Evolutionary conservation across 495 filamentous ascomycete genomes (phyloP).

Genomic region (Penicillium malachiteum): DNA sequence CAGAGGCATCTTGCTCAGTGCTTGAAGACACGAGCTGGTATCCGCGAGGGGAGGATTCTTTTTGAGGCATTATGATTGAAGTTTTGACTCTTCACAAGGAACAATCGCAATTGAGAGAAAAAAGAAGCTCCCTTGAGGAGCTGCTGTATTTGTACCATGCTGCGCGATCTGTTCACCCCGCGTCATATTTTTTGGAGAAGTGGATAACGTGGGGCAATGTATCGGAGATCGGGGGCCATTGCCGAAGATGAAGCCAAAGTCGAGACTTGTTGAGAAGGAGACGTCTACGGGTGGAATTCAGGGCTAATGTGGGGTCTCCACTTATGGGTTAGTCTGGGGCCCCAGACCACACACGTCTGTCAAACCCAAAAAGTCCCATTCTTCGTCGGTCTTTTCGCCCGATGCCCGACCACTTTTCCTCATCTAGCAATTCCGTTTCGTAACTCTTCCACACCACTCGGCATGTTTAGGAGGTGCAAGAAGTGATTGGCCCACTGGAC

Average conservation of each 20-base stretch:
- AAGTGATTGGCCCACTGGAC: conserved; percentile 5
- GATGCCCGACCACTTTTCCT: conserved; percentile 1
- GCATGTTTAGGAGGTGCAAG: background rate
- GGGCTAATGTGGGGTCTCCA: background rate
- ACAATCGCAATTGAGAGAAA: background rate
- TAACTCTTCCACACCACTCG: background rate
- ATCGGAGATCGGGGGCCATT: conserved; percentile 32
- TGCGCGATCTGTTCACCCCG: background rate
- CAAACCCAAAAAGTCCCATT: background rate
- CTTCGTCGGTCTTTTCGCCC: conserved; percentile 3
- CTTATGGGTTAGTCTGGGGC: background rate
- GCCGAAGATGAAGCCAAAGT: conserved; percentile 18
- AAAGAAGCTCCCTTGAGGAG: conserved; percentile 1
- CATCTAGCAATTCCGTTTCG: background rate
- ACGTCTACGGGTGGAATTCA: background rate
- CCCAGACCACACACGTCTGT: background rate
- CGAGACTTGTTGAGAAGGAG: background rate
- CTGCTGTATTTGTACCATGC: conserved; percentile 32
- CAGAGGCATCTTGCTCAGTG: conserved; percentile 19
- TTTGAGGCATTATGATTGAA: conserved; percentile 52
- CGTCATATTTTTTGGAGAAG: conserved; percentile 2
- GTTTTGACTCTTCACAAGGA: conserved; percentile 11
- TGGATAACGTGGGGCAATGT: conserved; percentile 10
- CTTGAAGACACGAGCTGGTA: conserved; percentile 33
- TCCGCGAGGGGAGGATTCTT: conserved; percentile 47